These are phyloP conservation scores for Claviceps paspali DNA, from an alignment of 2,329 filamentous ascomycete genomes.

Conservation along the genomic window DNA sequence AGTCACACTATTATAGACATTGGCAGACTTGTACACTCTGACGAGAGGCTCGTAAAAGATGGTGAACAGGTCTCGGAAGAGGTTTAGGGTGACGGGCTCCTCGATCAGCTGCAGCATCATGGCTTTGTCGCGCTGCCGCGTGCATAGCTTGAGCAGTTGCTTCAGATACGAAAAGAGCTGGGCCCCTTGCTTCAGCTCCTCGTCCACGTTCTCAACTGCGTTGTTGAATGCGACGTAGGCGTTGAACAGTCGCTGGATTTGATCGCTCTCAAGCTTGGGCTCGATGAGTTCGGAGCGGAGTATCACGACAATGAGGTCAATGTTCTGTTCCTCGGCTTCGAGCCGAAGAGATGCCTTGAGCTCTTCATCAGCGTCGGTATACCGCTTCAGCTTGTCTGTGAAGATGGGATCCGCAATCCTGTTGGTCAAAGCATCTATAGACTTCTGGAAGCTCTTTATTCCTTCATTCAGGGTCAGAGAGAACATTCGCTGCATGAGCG, in stretches of 20 bases:
- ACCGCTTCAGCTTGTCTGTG: constrained; percentile 66
- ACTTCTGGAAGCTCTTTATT: constrained; percentile 70
- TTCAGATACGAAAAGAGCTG: constrained; percentile 91
- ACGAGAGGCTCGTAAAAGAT: constrained; percentile 98
- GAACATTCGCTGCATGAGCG: constrained; percentile 87
- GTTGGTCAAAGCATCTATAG: constrained; percentile 59
- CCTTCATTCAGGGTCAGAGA: constrained; percentile 82
- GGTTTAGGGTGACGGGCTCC: constrained; percentile 89
- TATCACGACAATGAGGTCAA: constrained; percentile 77
- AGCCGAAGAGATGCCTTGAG: constrained; percentile 58
- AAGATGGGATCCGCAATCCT: constrained; percentile 75
- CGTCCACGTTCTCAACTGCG: constrained; percentile 79
- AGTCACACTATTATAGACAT: constrained; percentile 93
- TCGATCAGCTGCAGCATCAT: constrained; percentile 97
- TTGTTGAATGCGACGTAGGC: constrained; percentile 94
- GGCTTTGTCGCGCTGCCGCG: constrained; percentile 79
- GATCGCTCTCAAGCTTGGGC: constrained; percentile 54
- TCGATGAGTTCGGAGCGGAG: constrained; percentile 63
- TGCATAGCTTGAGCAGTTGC: constrained; percentile 83
- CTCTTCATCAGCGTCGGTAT: constrained; percentile 59
- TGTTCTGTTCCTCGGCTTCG: constrained; percentile 57
- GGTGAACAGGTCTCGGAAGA: constrained; percentile 91
- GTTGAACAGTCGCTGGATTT: constrained; percentile 79
- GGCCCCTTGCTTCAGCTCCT: constrained; percentile 76
- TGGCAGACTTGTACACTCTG: constrained; percentile 94